Conservation (phyloP, 2,329 filamentous ascomycete species). For the Aspergillus aculeatinus region DNA sequence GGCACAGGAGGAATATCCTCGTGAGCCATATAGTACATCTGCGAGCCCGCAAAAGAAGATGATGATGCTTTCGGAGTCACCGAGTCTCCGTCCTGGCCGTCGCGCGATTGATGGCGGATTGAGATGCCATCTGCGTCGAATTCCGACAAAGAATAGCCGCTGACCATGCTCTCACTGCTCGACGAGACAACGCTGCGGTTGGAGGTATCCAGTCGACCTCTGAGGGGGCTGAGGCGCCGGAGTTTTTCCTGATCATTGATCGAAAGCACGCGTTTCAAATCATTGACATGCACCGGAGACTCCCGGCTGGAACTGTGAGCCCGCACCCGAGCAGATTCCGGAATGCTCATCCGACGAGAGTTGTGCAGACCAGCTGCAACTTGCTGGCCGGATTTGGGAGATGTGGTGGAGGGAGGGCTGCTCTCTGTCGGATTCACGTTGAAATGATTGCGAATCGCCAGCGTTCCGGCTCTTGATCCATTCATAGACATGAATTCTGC, state of each 20-base stretch:
- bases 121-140: constrained; percentile 29
- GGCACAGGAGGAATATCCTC: constrained; percentile 48
- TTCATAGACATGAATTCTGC: constrained; percentile 72
- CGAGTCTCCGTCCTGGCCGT: constrained; percentile 27
- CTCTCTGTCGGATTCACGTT: constrained; percentile 32
- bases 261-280: constrained; percentile 49
- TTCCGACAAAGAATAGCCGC: constrained; percentile 40
- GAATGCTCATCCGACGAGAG: constrained; percentile 38
- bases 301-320: constrained; percentile 43
- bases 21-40: constrained; percentile 15
- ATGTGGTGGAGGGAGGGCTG: constrained; percentile 32
- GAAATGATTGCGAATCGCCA: constrained; percentile 28
- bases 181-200: constrained; percentile 38
- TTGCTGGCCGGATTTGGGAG: constrained; percentile 21
- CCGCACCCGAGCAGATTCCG: constrained; percentile 36
- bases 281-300: constrained; percentile 49
- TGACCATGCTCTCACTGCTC: constrained; percentile 49
- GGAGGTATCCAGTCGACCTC: constrained; percentile 37
- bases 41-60: constrained; percentile 17
- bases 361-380: constrained; percentile 31
- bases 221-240: constrained; percentile 44
- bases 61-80: constrained; percentile 34
- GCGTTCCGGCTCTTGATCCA: constrained; percentile 68
- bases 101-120: constrained; percentile 29
- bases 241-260: constrained; percentile 36